Evolutionary conservation across 2,329 filamentous ascomycete genomes (phyloP), one percentile per base, ranked within the genome.

Genomic region (Pyrenochaeta sp.): DNA sequence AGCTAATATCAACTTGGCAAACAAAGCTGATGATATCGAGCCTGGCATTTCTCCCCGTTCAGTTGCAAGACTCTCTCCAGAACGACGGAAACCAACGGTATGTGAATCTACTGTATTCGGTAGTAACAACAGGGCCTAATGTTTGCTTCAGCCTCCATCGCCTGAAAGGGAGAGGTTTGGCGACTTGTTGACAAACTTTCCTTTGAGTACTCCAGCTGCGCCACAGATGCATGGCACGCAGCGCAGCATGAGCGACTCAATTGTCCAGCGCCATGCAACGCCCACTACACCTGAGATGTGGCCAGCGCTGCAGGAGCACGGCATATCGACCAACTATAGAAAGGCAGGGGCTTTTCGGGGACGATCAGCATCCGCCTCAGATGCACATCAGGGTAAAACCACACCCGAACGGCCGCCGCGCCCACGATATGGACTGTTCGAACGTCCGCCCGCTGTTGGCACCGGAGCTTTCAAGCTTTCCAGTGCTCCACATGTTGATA

Each of bases 231-330:
- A 54, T 41, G 50, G 61, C 33, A 58, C 61, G 9, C 61, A 63
- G 39, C 67, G 68, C 12, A 68, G 64, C 35, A 62, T 67, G 49
- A 68, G 63, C 49, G 69, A 72, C 15, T 65, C 64, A 2, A 59
- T 58, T 23, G 56, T 72, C 18, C 49, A 64, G 11, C 56, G 58
- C 12, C 64, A 67, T 30, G 47, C 58, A 6, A 41, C 47, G 12
- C 52, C 57, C 7, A 45, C 51, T 10, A 51, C 58, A 18, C 55
- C 58, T 9, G 52, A 66, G 15, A 40, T 42, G 30, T 53, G 47
- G 12, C 56, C 42, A 21, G 30, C n/a, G 12, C 15, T 46, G 17
- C 37, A 33, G 12, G 36, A 39, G 7, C 27, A 27, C 4, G 21
- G n/a, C n/a, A 33, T 18, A 27, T 7, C 18, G 12, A 30, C 14